Evolutionary conservation across 768 basidiomycete species (phyloP), one percentile per base, ranked within the genome.

Genomic region (Lyophyllum decastes): DNA sequence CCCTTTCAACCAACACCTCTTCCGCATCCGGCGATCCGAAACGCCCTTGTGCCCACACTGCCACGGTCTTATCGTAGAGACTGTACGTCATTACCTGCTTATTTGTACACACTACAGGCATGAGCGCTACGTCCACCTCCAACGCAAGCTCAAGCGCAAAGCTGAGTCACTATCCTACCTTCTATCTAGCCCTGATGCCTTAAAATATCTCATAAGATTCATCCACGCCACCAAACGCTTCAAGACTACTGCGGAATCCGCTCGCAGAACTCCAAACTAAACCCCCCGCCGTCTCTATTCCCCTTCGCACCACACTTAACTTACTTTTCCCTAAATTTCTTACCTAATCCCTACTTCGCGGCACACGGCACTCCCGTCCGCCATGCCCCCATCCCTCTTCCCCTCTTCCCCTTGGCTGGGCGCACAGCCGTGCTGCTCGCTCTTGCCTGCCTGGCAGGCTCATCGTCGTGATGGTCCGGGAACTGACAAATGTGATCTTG

Each of bases 21-120:
- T n/a, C n/a, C n/a, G n/a, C n/a, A n/a, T n/a, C n/a, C n/a, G n/a
- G n/a, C n/a, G n/a, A n/a, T n/a, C n/a, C n/a, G n/a, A n/a, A n/a
- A 68, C 66, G 2, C 64, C 61, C 0, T 12, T 43, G 6, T 70
- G 66, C 53, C 66, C 62, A 3, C 30, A 41, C 1, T 70, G 67
- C 45, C 30, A 24, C 17, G 55, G 55, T 35, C 25, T 49, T 11
- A 56, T 22, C 6, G 46, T 49, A 17, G 47, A 55, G 27, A 49
- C 54, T 5, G 38, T 55, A 5, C 2, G 16, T 14, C 54, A 55
- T 34, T 55, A 35, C 41, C 54, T 55, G 1, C 45, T 55, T 26
- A n/a, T 22, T 16, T 55, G 54, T 34, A 46, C 50, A 1, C 50
- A 52, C 3, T 58, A 58, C 45, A 30, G 34, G 2, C 16, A 46